Conservation (phyloP, 2,329 filamentous ascomycete species). For the Epicoccum nigrum region DNA sequence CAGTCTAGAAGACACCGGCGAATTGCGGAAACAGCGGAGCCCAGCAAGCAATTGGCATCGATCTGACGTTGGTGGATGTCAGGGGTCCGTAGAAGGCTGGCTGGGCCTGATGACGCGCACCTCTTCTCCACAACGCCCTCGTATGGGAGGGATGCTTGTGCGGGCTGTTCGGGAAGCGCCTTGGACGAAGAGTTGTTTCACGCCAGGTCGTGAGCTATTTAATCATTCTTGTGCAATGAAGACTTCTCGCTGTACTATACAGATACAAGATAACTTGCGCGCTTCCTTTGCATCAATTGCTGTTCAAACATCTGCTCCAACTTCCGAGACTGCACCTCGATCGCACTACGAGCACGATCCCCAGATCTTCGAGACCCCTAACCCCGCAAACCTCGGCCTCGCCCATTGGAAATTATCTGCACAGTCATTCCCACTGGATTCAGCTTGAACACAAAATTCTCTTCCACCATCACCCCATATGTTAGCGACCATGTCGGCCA, state of each 20-base stretch:
- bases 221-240: no score
- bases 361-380: conserved; percentile 7
- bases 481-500: conserved; percentile 16
- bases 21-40: conserved; percentile 8
- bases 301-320: not conserved
- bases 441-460: no score
- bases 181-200: conserved; percentile 8
- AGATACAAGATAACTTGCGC: conserved; percentile 7
- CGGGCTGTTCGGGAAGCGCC: conserved; percentile 7
- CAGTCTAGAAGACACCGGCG: conserved; percentile 14
- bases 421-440: no score
- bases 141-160: conserved; percentile 10
- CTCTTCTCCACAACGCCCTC: conserved; percentile 5
- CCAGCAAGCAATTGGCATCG: conserved; percentile 5
- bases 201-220: not conserved
- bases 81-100: not conserved
- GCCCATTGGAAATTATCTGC: not conserved
- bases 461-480: not conserved
- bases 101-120: conserved; percentile 16
- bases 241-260: conserved; percentile 1
- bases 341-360: conserved; percentile 1
- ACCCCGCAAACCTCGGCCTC: conserved; percentile 14
- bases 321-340: not conserved
- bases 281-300: not conserved
- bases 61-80: conserved; percentile 9